Evolutionary conservation across 768 basidiomycete species (phyloP).

Genomic region (Gymnopilus dilepis): DNA sequence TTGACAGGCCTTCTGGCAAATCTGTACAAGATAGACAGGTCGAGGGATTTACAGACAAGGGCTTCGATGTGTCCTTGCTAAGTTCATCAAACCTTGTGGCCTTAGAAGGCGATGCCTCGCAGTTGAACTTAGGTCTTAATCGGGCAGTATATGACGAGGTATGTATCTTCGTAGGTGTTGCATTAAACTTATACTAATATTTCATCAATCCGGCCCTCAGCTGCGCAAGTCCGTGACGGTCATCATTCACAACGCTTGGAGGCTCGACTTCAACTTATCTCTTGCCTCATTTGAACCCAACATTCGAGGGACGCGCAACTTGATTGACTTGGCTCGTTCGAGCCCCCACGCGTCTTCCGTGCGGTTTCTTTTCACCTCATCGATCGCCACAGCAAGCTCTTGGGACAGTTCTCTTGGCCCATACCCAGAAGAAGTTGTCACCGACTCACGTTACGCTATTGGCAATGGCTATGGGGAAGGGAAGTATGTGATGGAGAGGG

Average conservation of each 20-base stretch:
- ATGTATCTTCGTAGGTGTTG: neutral
- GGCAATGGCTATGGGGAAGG: conserved; percentile 39
- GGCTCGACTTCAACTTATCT: conserved; percentile 49
- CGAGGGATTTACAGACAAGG: conserved; percentile 37
- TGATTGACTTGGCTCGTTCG: conserved; percentile 43
- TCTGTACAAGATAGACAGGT: conserved; percentile 31
- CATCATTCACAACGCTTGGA: conserved; percentile 55
- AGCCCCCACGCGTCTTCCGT: conserved; percentile 33
- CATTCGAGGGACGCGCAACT: conserved; percentile 44
- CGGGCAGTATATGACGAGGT: conserved; percentile 35
- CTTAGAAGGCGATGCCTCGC: conserved; percentile 42
- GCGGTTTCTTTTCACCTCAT: conserved; percentile 45
- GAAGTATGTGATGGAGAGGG: conserved; percentile 41
- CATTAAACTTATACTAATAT: neutral
- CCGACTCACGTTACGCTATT: conserved; percentile 29
- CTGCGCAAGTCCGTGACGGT: conserved; percentile 34
- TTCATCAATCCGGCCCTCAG: conserved; percentile 17
- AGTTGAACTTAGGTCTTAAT: conserved; percentile 33
- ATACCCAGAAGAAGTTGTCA: conserved; percentile 40
- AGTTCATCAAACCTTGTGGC: conserved; percentile 37
- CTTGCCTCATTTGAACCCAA: conserved; percentile 50
- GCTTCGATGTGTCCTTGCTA: conserved; percentile 35
- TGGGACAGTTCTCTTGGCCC: conserved; percentile 33
- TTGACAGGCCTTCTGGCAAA: conserved; percentile 29
- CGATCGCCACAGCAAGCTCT: conserved; percentile 33